A percentile compares a stretch with the other conserved stretches of the same genome.
Evolutionary conservation across 1,284 basidiomycete species (phyloP).

Genomic region (Papiliotrema fonsecae): DNA sequence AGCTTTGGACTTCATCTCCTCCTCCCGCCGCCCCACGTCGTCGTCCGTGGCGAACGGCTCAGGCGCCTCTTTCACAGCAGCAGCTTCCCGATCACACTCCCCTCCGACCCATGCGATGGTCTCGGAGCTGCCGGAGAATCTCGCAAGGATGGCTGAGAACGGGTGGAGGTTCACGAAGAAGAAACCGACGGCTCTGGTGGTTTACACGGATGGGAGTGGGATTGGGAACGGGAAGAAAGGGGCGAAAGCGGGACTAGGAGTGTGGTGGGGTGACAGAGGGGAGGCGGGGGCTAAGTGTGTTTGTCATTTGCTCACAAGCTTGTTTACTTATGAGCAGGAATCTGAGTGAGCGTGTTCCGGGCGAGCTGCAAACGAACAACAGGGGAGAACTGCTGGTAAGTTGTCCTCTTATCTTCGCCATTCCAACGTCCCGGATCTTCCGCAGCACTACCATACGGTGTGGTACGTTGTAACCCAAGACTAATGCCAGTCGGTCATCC

Average conservation of each 20-base stretch:
- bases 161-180: slow-evolving; percentile 31
- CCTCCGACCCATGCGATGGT: background rate
- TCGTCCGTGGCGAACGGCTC: slow-evolving; percentile 3
- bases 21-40: background rate
- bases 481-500: slow-evolving; percentile 40
- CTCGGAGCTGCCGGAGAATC: slow-evolving; percentile 7
- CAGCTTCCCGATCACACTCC: background rate
- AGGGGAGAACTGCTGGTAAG: slow-evolving; percentile 47
- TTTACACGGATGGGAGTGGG: slow-evolving; percentile 45
- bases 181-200: slow-evolving; percentile 30
- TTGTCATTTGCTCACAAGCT: background rate
- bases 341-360: slow-evolving; percentile 43
- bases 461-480: background rate
- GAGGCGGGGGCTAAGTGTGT: slow-evolving; percentile 24
- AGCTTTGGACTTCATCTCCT: slow-evolving; percentile 28
- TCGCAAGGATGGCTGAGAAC: slow-evolving; percentile 14
- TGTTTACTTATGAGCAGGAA: slow-evolving; percentile 19
- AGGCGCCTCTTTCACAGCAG: background rate
- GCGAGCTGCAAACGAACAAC: slow-evolving; percentile 47
- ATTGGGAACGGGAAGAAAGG: slow-evolving; percentile 38
- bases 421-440: background rate
- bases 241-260: slow-evolving; percentile 43
- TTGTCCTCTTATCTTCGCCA: background rate
- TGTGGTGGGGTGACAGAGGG: slow-evolving; percentile 39
- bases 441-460: background rate